A percentile compares a stretch with the other conserved stretches of the same genome.
Evolutionary conservation across 1,284 basidiomycete genomes (phyloP).

Genomic region (Sanghuangporus baumii): DNA sequence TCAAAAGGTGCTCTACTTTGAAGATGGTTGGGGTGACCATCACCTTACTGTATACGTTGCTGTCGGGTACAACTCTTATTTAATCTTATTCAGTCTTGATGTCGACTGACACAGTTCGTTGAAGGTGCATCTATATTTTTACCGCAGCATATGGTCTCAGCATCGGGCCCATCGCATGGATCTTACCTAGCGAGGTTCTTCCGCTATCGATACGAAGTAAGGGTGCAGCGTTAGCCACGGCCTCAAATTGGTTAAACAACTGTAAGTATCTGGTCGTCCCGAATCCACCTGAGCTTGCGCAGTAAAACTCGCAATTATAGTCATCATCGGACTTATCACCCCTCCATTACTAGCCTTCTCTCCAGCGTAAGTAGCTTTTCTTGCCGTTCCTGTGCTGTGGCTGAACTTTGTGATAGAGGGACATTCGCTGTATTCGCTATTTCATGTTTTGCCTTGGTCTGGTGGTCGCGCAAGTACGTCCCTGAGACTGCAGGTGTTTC

Average conservation of each 20-base stretch:
- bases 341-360: slow-evolving; percentile 65
- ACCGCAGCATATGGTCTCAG: slow-evolving; percentile 80
- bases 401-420: slow-evolving; percentile 31
- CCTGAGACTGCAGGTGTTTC: slow-evolving; percentile 75
- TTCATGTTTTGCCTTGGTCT: slow-evolving; percentile 57
- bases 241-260: slow-evolving; percentile 80
- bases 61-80: slow-evolving; percentile 44
- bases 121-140: slow-evolving; percentile 68
- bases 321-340: slow-evolving; percentile 76
- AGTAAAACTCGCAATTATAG: slow-evolving; percentile 30
- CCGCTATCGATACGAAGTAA: slow-evolving; percentile 81
- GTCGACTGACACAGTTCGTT: slow-evolving; percentile 12
- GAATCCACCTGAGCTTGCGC: slow-evolving; percentile 21
- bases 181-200: slow-evolving; percentile 79
- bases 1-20: slow-evolving; percentile 43
- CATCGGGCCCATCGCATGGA: slow-evolving; percentile 84
- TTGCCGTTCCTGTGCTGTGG: slow-evolving; percentile 1
- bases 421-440: slow-evolving; percentile 65
- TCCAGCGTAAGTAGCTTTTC: slow-evolving; percentile 40
- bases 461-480: slow-evolving; percentile 63
- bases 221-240: slow-evolving; percentile 80
- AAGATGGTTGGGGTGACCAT: slow-evolving; percentile 52
- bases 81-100: slow-evolving; percentile 1
- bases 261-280: slow-evolving; percentile 39
- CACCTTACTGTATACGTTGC: slow-evolving; percentile 55